Percentiles rank a stretch among this genome's conserved stretches.
phyloP scores from a whole-genome alignment of 768 basidiomycete genomes.

The Hypholoma sublateritium region DNA sequence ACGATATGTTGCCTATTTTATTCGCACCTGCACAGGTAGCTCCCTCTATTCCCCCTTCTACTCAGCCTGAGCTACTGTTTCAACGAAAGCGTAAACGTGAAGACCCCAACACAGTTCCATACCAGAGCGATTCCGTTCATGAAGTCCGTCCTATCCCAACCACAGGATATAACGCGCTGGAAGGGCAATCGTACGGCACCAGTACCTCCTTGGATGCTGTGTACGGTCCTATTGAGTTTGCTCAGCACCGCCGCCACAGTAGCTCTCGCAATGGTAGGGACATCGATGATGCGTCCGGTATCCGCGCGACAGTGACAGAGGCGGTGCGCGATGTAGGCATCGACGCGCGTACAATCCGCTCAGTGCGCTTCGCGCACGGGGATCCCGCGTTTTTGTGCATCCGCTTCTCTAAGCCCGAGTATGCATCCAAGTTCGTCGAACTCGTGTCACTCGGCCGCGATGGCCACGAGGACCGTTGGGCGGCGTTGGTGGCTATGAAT shows the following conservation, averaged over 20 bases:
- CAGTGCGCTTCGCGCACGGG: not conserved
- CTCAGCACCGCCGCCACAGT: not conserved
- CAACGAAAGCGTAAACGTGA: not conserved
- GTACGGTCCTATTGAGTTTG: conserved; percentile 1
- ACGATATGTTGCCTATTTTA: not conserved
- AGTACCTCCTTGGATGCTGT: not conserved
- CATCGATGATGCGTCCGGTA: not conserved
- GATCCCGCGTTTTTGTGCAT: not conserved
- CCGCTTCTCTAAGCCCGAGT: conserved; percentile 7
- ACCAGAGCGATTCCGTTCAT: not conserved
- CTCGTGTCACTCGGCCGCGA: conserved; percentile 2
- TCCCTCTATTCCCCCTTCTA: not conserved
- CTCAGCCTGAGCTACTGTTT: not conserved
- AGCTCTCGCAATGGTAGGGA: not conserved
- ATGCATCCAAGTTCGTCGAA: conserved; percentile 9
- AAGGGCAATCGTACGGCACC: not conserved
- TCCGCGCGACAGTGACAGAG: not conserved
- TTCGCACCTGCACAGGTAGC: not conserved
- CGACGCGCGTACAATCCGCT: conserved; percentile 1
- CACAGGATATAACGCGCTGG: not conserved
- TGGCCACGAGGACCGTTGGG: not conserved
- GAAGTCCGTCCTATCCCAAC: not conserved
- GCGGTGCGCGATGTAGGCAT: conserved; percentile 8
- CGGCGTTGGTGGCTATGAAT: not conserved
- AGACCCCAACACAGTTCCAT: not conserved